Conservation (phyloP, 306 rosid genomes). For the Rosa rugosa region DNA sequence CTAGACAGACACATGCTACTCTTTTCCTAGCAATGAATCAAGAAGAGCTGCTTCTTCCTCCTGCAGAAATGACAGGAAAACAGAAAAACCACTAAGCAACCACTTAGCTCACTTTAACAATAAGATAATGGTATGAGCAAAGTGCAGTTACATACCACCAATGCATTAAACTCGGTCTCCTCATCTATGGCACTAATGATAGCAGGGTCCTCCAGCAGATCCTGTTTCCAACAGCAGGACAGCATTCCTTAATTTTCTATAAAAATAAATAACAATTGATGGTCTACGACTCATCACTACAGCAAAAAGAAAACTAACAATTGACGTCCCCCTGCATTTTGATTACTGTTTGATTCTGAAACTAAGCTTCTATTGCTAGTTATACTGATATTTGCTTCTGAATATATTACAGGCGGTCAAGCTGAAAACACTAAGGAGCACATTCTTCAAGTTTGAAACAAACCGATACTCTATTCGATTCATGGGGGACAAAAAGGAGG, state of each 20-base stretch:
- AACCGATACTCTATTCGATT: background rate
- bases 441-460: conserved; percentile 4
- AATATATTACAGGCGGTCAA: background rate
- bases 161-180: conserved; percentile 94
- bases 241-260: background rate
- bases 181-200: conserved; percentile 75
- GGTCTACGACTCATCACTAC: background rate
- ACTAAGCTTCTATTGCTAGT: background rate
- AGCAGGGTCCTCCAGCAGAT: conserved; percentile 79
- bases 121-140: conserved; percentile 9
- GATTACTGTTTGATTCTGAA: background rate
- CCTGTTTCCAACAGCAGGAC: conserved; percentile 48
- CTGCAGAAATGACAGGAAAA: conserved; percentile 36
- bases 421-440: conserved; percentile 1
- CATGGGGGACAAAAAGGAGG: background rate
- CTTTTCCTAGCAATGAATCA: conserved; percentile 71
- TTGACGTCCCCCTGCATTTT: background rate
- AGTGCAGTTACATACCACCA: conserved; percentile 65
- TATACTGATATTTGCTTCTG: background rate
- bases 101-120: conserved; percentile 10
- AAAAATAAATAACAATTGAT: background rate
- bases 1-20: conserved; percentile 21
- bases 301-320: background rate
- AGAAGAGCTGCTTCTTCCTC: conserved; percentile 93
- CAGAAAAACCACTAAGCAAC: conserved; percentile 13